Percentiles rank a stretch among this genome's conserved stretches.
These are phyloP conservation scores for Linnemannia exigua DNA, from an alignment of 192 early-diverging fungal species.

Conservation along the genomic window DNA sequence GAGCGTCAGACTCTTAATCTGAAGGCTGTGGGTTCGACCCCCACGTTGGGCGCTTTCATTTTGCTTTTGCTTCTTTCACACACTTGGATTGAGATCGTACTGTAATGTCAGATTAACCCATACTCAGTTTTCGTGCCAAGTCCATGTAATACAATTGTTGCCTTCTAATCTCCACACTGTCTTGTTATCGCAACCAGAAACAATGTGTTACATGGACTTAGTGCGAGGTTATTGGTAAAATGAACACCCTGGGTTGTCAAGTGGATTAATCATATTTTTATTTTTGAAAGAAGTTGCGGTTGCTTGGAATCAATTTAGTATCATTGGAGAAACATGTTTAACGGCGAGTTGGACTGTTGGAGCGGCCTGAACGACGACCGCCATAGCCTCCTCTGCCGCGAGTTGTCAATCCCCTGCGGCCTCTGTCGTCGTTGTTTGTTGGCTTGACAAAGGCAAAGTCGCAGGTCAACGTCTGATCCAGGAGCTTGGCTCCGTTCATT, in stretches of 20 bases:
- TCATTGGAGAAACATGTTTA: too few species aligned
- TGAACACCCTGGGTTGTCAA: too few species aligned
- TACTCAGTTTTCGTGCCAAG: too few species aligned
- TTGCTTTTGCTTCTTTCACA: too few species aligned
- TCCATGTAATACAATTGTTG: too few species aligned
- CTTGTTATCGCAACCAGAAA: too few species aligned
- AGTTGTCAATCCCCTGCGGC: conserved; percentile 44
- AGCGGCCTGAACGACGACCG: conserved; percentile 46
- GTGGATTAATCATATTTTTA: too few species aligned
- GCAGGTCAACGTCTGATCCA: conserved; percentile 80
- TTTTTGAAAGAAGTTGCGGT: not conserved
- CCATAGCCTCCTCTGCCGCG: conserved; percentile 40
- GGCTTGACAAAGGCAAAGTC: conserved; percentile 91
- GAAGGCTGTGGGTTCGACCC: conserved; percentile 91
- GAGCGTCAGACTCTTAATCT: conserved; percentile 92
- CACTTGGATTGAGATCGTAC: too few species aligned
- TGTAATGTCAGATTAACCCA: too few species aligned
- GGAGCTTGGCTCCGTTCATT: conserved; percentile 78
- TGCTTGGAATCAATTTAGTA: not conserved
- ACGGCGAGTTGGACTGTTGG: conserved; percentile 47
- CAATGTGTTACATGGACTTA: too few species aligned
- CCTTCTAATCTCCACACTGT: too few species aligned
- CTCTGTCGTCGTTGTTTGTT: conserved; percentile 53
- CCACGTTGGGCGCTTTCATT: conserved; percentile 75
- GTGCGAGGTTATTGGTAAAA: too few species aligned